Evolutionary conservation across 495 filamentous ascomycete species (phyloP).

Genomic region (Lasiosphaeris hirsuta): DNA sequence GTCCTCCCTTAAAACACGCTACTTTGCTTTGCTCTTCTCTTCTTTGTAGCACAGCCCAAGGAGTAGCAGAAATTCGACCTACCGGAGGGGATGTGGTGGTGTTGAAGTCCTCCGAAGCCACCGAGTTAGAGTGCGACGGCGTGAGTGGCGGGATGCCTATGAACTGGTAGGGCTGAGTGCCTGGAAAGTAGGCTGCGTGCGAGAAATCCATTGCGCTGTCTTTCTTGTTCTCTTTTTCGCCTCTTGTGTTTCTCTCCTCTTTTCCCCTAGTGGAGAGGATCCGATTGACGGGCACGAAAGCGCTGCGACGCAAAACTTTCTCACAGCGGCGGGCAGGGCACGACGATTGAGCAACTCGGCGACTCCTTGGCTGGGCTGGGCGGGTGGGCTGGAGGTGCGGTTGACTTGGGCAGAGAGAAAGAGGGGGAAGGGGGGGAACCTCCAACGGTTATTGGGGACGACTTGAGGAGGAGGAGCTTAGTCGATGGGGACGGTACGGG

Average conservation of each 20-base stretch:
- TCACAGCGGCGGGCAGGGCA: neutral
- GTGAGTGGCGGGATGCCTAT: slow-evolving; percentile 52
- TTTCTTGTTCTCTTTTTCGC: neutral
- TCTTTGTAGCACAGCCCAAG: neutral
- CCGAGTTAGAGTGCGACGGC: slow-evolving; percentile 51
- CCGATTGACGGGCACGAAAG: neutral
- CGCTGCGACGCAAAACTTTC: neutral
- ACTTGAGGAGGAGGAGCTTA: too few relatives aligned
- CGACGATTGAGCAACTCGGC: too few relatives aligned
- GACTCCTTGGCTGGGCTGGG: too few relatives aligned
- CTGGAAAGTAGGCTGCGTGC: slow-evolving; percentile 39
- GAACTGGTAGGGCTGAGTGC: slow-evolving; percentile 53
- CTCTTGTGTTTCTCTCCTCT: neutral
- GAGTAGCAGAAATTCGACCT: slow-evolving; percentile 29
- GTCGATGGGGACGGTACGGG: too few relatives aligned
- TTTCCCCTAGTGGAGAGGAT: neutral
- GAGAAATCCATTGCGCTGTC: slow-evolving; percentile 43
- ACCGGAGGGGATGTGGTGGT: slow-evolving; percentile 49
- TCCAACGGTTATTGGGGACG: too few relatives aligned
- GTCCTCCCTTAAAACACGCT: slow-evolving; percentile 14
- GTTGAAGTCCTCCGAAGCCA: slow-evolving; percentile 52
- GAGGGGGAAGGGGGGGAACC: too few relatives aligned
- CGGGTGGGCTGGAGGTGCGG: too few relatives aligned
- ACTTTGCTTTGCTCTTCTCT: neutral
- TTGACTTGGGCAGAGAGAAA: too few relatives aligned